Conservation (phyloP, 2,329 filamentous ascomycete species). For the Fusarium bulbicola region DNA sequence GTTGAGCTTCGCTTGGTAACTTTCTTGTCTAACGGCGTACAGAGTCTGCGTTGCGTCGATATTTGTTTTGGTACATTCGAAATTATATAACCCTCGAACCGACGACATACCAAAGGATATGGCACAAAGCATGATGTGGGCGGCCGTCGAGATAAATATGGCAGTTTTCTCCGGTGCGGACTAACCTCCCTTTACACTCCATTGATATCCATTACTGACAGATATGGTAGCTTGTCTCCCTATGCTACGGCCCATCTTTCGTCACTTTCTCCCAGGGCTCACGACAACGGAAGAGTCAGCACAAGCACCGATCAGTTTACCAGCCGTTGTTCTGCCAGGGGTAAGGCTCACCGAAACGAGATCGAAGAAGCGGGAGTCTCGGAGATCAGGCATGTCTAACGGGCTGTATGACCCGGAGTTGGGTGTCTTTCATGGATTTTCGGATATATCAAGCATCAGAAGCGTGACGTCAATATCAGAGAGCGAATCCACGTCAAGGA, state of each 20-base stretch:
- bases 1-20: accelerated
- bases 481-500: not conserved
- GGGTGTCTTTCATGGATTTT: slow-evolving; percentile 7
- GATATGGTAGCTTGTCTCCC: slow-evolving; percentile 1
- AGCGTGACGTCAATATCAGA: not conserved
- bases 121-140: slow-evolving; percentile 25
- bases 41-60: slow-evolving; percentile 33
- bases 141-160: slow-evolving; percentile 34
- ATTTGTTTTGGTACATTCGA: slow-evolving; percentile 19
- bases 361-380: not conserved
- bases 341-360: not conserved
- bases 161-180: slow-evolving; percentile 29
- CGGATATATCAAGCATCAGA: slow-evolving; percentile 15
- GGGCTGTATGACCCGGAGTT: not conserved
- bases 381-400: not conserved
- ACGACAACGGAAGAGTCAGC: not conserved
- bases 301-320: not conserved
- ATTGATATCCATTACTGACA: accelerated
- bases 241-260: slow-evolving; percentile 19
- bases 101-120: slow-evolving; percentile 25
- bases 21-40: accelerated
- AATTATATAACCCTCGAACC: slow-evolving; percentile 18
- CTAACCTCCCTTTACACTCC: accelerated
- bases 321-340: not conserved
- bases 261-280: not conserved